Base-by-base conservation (phyloP, 108 stramenopile species). In the Nitzschia palea region DNA sequence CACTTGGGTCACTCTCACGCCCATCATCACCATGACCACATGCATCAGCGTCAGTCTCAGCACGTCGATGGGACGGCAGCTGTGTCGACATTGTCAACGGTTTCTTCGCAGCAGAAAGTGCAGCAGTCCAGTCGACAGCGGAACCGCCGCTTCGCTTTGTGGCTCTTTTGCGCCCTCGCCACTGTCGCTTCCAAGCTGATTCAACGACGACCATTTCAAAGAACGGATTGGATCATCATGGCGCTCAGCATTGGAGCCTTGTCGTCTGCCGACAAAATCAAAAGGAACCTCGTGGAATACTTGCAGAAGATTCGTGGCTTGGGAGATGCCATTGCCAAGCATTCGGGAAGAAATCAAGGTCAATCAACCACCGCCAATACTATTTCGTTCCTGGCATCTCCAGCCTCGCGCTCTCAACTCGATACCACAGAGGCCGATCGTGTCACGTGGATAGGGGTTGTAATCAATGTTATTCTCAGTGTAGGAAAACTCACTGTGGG, bases 401-500 rank as follows among this genome's bases (percentile, higher is more conserved):
- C 52, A 4, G 69, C 81, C n/a, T n/a, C n/a, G n/a, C n/a, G n/a
- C n/a, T 35, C 25, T 2, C 45, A 25, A 34, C 28, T 43, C 28
- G 87, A 87, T 61, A 80, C 80, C 28, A 74, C 78, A 44, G 86
- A 87, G 20, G 92, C 90, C 23, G 89, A 93, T 76, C 86, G 83
- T 22, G 89, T 97, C 10, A 97, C 96, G 4, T 80, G 89, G 65
- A 50, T 97, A 15, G 96, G 96, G 1, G 86, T 84, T 0, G 69
- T 79, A n/a, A 76, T 93, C 27, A 97, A 97, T 69, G 32, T 97
- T 6, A 29, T 86, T 5, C 69, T 95, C 44, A 79, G 79, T 45
- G 69, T 81, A 8, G 88, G 85, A n/a, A 97, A 97, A 69, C 72
- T 76, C 0, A 67, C 78, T 4, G 87, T 92, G 28, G 97, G 98